phyloP scores from a whole-genome alignment of 225 moss, liverwort and hornwort genomes.

The Pleurozium schreberi region DNA sequence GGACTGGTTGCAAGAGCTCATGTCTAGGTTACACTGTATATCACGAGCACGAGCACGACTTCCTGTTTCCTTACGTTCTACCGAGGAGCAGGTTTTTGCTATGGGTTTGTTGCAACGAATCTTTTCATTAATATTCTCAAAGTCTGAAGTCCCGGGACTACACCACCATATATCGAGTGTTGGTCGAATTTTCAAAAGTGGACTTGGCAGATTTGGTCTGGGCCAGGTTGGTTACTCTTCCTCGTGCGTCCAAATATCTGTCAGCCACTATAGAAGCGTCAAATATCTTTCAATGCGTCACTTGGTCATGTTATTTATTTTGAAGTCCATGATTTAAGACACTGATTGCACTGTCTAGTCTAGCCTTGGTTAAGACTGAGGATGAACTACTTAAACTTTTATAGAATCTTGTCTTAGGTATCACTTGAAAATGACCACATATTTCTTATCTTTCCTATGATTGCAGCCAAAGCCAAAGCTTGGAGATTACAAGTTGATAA shows the following conservation, averaged over 20 bases:
- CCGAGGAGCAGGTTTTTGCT: slow-evolving; percentile 53
- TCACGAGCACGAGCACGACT: slow-evolving; percentile 54
- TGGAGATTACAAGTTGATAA: slow-evolving; percentile 66
- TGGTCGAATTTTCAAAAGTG: slow-evolving; percentile 87
- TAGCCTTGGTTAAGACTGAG: not conserved
- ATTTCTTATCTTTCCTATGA: not conserved
- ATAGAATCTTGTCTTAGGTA: not conserved
- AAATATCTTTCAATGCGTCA: not conserved
- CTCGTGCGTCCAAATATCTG: not conserved
- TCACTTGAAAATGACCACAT: not conserved
- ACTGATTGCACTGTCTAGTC: not conserved
- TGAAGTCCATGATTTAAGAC: not conserved
- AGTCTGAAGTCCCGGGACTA: slow-evolving; percentile 68
- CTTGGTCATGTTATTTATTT: not conserved
- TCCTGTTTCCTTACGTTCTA: slow-evolving; percentile 32
- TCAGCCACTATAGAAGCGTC: not conserved
- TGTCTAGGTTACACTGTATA: slow-evolving; percentile 47
- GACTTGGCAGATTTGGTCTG: slow-evolving; percentile 81
- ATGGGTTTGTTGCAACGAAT: slow-evolving; percentile 53
- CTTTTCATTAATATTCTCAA: slow-evolving; percentile 58
- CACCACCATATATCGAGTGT: slow-evolving; percentile 81
- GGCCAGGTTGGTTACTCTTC: slow-evolving; percentile 48
- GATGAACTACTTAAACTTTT: not conserved
- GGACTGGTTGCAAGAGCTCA: slow-evolving; percentile 66
- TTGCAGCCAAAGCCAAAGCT: slow-evolving; percentile 77